A percentile compares a stretch with the other conserved stretches of the same genome.
Evolutionary conservation across 129 eudicot species (phyloP).

Genomic region (Daucus carota): DNA sequence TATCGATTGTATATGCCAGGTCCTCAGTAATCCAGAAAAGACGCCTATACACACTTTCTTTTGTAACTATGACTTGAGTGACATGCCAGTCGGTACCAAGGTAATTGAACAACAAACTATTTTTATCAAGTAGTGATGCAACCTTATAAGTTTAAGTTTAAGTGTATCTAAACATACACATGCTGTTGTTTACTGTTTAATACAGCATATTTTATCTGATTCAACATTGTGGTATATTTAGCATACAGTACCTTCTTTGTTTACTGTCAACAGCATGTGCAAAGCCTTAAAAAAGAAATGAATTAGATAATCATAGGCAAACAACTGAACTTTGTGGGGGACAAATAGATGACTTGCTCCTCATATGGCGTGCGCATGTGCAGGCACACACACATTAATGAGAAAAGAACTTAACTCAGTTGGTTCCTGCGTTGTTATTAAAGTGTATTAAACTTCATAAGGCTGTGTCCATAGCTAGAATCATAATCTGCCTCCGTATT

Average conservation of each 20-base stretch:
- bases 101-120: conserved; percentile 20
- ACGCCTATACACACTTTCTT: conserved; percentile 94
- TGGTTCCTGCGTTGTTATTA: background rate
- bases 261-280: conserved; percentile 3
- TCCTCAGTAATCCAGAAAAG: conserved; percentile 91
- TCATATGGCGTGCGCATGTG: no score
- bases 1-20: conserved; percentile 39
- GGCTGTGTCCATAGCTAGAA: background rate
- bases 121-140: background rate
- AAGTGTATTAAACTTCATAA: background rate
- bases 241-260: background rate
- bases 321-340: background rate
- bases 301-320: background rate
- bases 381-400: background rate
- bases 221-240: background rate
- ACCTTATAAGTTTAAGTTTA: background rate
- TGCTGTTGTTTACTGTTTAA: no score
- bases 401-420: background rate
- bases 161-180: no score
- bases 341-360: background rate
- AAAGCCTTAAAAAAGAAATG: background rate
- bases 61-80: conserved; percentile 90
- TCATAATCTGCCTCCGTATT: background rate
- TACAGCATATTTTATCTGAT: background rate
- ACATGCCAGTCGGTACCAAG: conserved; percentile 99